Percentiles rank a stretch among this genome's conserved stretches.
Conservation (phyloP, 129 eudicot species). For the Sambucus nigra region DNA sequence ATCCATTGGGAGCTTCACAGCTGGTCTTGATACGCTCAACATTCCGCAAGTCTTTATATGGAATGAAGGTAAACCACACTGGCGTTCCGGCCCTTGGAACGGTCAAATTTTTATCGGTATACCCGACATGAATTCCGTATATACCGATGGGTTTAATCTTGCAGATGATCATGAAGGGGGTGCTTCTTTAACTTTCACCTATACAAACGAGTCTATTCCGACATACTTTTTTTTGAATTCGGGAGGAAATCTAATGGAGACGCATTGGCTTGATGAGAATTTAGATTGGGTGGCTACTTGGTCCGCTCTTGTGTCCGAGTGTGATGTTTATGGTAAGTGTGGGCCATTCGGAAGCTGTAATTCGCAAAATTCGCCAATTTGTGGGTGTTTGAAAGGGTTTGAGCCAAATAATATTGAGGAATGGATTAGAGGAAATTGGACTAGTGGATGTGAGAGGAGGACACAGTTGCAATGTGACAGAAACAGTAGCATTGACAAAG, state of each 20-base stretch:
- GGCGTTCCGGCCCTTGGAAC: constrained; percentile 35
- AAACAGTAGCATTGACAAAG: background rate
- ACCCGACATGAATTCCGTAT: constrained; percentile 10
- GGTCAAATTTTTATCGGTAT: constrained; percentile 26
- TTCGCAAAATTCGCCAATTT: constrained; percentile 1
- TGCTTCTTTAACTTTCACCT: background rate
- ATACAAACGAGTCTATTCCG: background rate
- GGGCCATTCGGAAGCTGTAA: constrained; percentile 13
- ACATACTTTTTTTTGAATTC: constrained; percentile 2
- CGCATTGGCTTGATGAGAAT: constrained; percentile 8
- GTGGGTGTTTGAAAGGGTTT: constrained; percentile 18
- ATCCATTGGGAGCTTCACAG: constrained; percentile 17
- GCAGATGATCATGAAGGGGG: constrained; percentile 6
- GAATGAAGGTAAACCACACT: constrained; percentile 12
- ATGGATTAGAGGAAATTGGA: constrained; percentile 19
- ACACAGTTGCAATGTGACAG: constrained; percentile 5
- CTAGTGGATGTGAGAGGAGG: constrained; percentile 20
- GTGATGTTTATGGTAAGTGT: constrained; percentile 17
- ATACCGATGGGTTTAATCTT: constrained; percentile 13
- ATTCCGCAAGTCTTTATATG: constrained; percentile 10
- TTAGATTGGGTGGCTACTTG: constrained; percentile 14
- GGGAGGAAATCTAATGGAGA: constrained; percentile 7
- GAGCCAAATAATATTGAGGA: constrained; percentile 8
- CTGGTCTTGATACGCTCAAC: background rate
- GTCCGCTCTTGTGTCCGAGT: background rate